Base-by-base conservation (phyloP, 768 basidiomycete genomes). In the Mycena chlorophos region DNA sequence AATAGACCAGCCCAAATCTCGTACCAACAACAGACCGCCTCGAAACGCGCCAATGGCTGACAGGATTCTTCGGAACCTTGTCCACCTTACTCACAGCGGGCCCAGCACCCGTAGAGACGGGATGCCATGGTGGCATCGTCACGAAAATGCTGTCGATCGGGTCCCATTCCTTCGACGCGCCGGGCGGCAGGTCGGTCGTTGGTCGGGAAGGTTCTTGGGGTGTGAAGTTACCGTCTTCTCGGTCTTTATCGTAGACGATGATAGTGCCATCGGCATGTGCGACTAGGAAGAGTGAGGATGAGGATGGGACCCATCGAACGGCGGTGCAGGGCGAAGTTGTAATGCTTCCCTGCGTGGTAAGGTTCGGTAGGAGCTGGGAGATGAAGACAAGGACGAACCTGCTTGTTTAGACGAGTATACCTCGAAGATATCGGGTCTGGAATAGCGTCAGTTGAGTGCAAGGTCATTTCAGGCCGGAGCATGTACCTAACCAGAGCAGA, bases 211-310 rank as follows among this genome's bases (percentile, higher is more conserved):
- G 87, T 47, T 84, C 76, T 54, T 83, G 79, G 0, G 87, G 81
- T 1, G 75, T 81, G 65, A 94, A 94, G 2, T 76, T 64, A 16
- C 90, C 91, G 56, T 96, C 94, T 46, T 94, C 93, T 28, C 91
- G 87, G 63, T 95, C 93, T 65, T 87, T 92, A 71, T 95, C 94
- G 64, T 92, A 95, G 17, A 94, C 84, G 34, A 94, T 80, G 56
- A 96, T 86, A 4, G 92, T 88, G 4, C 94, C 94, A 61, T 96
- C 91, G 22, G 88, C 89, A 67, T 95, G 91, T 5, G 91, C 88
- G 16, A 87, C 91, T 28, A 94, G 79, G 67, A 96, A 94, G 17
- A 94, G 80, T 31, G 87, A 87, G 1, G 85, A 76, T 0, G 90
- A 90, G 3, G 81, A 78, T 6, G 91, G 91, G 5, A 94, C 89